Conservation (phyloP, 768 basidiomycete genomes). For the Cystobasidium tubakii region DNA sequence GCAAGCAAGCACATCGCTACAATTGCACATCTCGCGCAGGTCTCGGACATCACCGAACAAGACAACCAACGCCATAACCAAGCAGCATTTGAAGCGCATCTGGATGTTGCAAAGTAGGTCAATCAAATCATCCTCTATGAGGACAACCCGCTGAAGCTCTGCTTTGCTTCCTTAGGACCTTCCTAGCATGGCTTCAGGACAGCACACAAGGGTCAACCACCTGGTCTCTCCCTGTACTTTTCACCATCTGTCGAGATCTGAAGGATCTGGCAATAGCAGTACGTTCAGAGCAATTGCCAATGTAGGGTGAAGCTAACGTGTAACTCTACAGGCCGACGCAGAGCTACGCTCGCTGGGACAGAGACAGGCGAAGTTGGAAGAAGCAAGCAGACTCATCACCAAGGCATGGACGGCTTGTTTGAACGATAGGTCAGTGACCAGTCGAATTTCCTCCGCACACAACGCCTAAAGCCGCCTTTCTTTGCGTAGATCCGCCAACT, state of each 20-base stretch:
- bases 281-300: background rate
- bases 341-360: conserved; percentile 12
- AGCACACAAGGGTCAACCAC: conserved; percentile 4
- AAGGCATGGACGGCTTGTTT: conserved; percentile 58
- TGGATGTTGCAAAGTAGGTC: conserved; percentile 8
- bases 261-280: conserved; percentile 39
- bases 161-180: background rate
- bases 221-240: conserved; percentile 43
- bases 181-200: conserved; percentile 32
- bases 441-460: no score
- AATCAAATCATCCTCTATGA: background rate
- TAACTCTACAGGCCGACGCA: conserved; percentile 36
- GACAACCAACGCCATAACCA: background rate
- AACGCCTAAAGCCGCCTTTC: background rate
- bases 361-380: conserved; percentile 43
- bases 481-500: background rate
- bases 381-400: conserved; percentile 41
- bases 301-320: no score
- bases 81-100: conserved; percentile 22
- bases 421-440: conserved; percentile 65
- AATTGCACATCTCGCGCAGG: conserved; percentile 2
- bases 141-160: background rate
- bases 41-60: background rate
- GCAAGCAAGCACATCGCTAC: conserved; percentile 25
- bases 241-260: conserved; percentile 41